Conservation (phyloP, 768 basidiomycete genomes). For the Leccinum barrowsii region DNA sequence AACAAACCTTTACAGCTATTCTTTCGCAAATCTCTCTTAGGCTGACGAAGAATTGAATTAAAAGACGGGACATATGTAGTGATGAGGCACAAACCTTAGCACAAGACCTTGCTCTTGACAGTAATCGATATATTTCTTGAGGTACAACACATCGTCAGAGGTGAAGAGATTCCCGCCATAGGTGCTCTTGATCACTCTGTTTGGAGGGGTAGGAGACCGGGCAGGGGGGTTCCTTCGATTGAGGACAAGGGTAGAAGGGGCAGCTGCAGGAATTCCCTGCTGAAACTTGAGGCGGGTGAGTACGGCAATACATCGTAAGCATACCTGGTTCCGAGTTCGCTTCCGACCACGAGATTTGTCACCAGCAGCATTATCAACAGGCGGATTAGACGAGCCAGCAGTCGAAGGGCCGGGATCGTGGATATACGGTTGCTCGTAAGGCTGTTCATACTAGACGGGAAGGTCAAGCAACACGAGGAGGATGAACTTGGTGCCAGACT, state of each 20-base stretch:
- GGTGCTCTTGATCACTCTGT: conserved; percentile 81
- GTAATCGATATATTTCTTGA: conserved; percentile 87
- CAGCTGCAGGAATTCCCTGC: conserved; percentile 60
- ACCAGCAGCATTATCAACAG: conserved; percentile 21
- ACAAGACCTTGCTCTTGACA: conserved; percentile 86
- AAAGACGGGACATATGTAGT: conserved; percentile 25
- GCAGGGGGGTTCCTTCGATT: conserved; percentile 65
- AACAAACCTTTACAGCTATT: conserved; percentile 72
- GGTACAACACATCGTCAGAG: conserved; percentile 74
- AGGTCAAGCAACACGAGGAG: conserved; percentile 7
- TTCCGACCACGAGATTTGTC: conserved; percentile 66
- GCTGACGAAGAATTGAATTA: conserved; percentile 13
- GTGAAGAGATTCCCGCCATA: conserved; percentile 89
- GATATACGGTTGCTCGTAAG: conserved; percentile 61
- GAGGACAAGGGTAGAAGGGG: conserved; percentile 62
- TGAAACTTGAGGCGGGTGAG: conserved; percentile 2
- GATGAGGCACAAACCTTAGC: conserved; percentile 49
- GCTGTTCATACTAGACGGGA: conserved; percentile 46
- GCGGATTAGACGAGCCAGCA: conserved; percentile 39
- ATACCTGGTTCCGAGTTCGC: conserved; percentile 57
- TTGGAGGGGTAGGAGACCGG: conserved; percentile 81
- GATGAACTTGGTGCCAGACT: conserved; percentile 16
- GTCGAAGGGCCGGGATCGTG: conserved; percentile 47
- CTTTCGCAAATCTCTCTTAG: conserved; percentile 85
- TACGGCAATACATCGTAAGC: conserved; percentile 1